These are phyloP conservation scores for Phytopythium montanum DNA, from an alignment of 352 stramenopile genomes.

Conservation along the genomic window DNA sequence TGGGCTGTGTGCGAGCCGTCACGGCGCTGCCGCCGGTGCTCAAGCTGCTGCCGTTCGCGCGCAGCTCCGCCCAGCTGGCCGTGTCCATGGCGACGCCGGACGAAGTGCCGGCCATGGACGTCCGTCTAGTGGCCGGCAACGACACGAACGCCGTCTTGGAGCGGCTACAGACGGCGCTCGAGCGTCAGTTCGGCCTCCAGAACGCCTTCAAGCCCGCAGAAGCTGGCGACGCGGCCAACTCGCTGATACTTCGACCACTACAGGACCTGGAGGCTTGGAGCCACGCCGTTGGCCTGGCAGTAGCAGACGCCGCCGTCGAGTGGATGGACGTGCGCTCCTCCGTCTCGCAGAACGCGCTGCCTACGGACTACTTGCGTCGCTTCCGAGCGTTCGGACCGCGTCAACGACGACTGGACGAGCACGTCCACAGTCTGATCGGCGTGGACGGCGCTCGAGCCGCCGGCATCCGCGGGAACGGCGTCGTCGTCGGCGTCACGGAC, in stretches of 20 bases:
- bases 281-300: conserved; percentile 42
- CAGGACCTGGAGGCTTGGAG: conserved; percentile 55
- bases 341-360: conserved; percentile 28
- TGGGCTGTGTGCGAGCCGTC: conserved; percentile 49
- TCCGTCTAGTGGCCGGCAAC: conserved; percentile 44
- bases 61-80: conserved; percentile 39
- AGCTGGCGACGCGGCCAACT: conserved; percentile 13
- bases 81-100: conserved; percentile 15
- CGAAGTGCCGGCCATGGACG: conserved; percentile 48
- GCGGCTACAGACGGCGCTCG: conserved; percentile 36
- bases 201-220: conserved; percentile 56
- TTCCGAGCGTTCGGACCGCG: conserved; percentile 3
- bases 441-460: conserved; percentile 50
- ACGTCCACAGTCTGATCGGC: conserved; percentile 55
- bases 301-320: conserved; percentile 50
- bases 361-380: neutral
- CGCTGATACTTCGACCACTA: conserved; percentile 49
- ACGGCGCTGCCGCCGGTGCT: conserved; percentile 47
- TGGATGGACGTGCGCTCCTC: conserved; percentile 52
- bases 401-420: conserved; percentile 55
- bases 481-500: conserved; percentile 82
- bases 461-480: conserved; percentile 63
- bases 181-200: conserved; percentile 38
- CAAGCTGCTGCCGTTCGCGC: conserved; percentile 72
- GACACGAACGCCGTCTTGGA: conserved; percentile 22